These are phyloP conservation scores for Diaporthe vaccinii DNA, from an alignment of 2,329 filamentous ascomycete species.

Conservation along the genomic window DNA sequence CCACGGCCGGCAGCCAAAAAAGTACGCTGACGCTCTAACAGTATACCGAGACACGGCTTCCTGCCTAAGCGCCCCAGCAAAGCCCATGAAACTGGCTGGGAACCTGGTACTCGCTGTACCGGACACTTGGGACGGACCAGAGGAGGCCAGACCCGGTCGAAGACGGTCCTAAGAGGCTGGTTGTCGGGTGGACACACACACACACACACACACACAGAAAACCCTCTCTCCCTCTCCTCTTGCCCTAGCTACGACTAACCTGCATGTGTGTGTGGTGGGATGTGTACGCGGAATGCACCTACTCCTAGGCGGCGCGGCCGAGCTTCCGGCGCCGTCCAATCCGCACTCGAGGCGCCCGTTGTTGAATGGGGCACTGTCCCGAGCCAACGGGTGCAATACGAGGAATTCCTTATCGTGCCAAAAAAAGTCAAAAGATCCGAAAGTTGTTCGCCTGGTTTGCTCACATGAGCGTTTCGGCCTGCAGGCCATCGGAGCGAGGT, in stretches of 20 bases:
- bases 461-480: slow-evolving; percentile 29
- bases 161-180: neutral
- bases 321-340: slow-evolving; percentile 21
- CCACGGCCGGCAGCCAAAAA: slow-evolving; percentile 11
- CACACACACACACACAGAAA: neutral
- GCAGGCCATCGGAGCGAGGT: slow-evolving; percentile 11
- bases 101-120: neutral
- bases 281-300: slow-evolving; percentile 22
- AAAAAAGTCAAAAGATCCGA: slow-evolving; percentile 6
- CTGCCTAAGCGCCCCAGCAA: slow-evolving; percentile 16
- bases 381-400: slow-evolving; percentile 36
- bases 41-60: slow-evolving; percentile 29
- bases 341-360: slow-evolving; percentile 9
- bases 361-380: slow-evolving; percentile 15
- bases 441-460: neutral
- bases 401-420: slow-evolving; percentile 27
- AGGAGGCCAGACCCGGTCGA: neutral
- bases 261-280: slow-evolving; percentile 27
- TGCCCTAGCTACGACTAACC: neutral
- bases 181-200: neutral
- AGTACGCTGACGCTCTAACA: neutral
- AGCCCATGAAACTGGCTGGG: neutral
- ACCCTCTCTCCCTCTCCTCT: neutral
- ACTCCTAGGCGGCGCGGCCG: slow-evolving; percentile 18
- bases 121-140: neutral